Base-by-base conservation (phyloP, 495 filamentous ascomycete genomes). In the Sporormia fimetaria region DNA sequence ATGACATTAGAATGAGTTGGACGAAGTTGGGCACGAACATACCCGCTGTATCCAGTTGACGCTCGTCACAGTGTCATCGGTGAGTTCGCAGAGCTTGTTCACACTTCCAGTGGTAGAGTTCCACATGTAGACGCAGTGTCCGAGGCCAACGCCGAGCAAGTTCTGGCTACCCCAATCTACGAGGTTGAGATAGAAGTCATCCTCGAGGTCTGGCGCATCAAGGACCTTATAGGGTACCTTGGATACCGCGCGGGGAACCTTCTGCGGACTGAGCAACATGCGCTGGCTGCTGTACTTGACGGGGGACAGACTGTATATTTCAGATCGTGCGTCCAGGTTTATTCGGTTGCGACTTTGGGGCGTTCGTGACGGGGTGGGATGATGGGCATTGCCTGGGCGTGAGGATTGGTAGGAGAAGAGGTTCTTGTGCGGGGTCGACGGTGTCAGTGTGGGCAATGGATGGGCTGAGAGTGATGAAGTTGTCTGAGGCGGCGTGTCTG, bases 161-260 rank as follows among this genome's bases (percentile, higher is more conserved):
- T 95, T 90, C 48, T 78, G 84, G 51, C 81, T 88, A n/a, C 92
- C 90, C 90, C 90, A 98, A 51, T 98, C 90, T 1, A 98, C 87
- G 18, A 98, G 62, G 52, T 98, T 98, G 21, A 98, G 65, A 52
- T 98, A 98, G 59, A 95, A 98, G 58, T 98, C 92, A 52, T 98
- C 90, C 20, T 87, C 87, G 11, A 98, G 61, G 46, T 96, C 90
- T 10, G 90, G 90, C 0, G 92, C 90, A 68, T 98, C 90, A 3
- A 98, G 68, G 5, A 98, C 90, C 60, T 96, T 98, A 66, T 87
- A 96, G 0, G 90, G 90, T 0, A 95, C 87, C 60, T 96, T 96
- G 59, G 80, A 83, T 16, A 98, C 85, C 6, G 83, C 79, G 44
- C 90, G 71, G 1, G 87, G 82, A 44, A 87, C 77, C 56, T 92